Conservation (phyloP, 768 basidiomycete species). For the Trametes punicea region DNA sequence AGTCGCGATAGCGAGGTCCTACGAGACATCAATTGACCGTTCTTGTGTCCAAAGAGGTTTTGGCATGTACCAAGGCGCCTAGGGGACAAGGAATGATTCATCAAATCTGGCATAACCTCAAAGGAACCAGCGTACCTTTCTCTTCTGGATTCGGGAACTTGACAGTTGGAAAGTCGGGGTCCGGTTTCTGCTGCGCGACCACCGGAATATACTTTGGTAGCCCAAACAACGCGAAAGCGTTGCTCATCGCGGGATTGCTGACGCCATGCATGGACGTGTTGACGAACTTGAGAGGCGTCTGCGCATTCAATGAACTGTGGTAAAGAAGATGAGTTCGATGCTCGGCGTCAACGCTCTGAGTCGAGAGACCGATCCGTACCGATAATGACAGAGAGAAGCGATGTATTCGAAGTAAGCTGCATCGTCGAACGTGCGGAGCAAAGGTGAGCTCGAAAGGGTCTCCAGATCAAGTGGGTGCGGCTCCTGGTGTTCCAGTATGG, state of each 20-base stretch:
- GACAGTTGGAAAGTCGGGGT: constrained; percentile 86
- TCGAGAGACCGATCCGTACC: neutral
- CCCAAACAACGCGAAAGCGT: constrained; percentile 57
- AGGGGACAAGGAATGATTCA: neutral
- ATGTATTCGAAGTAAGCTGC: constrained; percentile 9
- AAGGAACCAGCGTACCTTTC: constrained; percentile 48
- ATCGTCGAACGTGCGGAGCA: constrained; percentile 5
- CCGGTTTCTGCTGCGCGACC: constrained; percentile 62
- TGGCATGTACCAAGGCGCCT: constrained; percentile 27
- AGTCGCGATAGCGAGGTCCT: constrained; percentile 70
- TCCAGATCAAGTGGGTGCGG: constrained; percentile 45
- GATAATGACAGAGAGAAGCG: constrained; percentile 3
- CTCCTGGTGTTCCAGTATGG: constrained; percentile 60
- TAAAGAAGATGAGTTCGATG: neutral
- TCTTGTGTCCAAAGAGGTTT: no score
- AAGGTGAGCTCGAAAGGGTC: constrained; percentile 35
- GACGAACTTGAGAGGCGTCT: constrained; percentile 54
- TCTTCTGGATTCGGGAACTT: constrained; percentile 89
- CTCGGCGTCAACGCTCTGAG: neutral
- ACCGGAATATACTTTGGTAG: constrained; percentile 62
- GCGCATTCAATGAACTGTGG: constrained; percentile 31
- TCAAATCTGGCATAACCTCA: neutral
- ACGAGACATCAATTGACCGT: neutral
- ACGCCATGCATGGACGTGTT: constrained; percentile 94
- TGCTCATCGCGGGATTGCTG: constrained; percentile 57